phyloP scores from a whole-genome alignment of 768 basidiomycete genomes.

The Mycena alexandri region DNA sequence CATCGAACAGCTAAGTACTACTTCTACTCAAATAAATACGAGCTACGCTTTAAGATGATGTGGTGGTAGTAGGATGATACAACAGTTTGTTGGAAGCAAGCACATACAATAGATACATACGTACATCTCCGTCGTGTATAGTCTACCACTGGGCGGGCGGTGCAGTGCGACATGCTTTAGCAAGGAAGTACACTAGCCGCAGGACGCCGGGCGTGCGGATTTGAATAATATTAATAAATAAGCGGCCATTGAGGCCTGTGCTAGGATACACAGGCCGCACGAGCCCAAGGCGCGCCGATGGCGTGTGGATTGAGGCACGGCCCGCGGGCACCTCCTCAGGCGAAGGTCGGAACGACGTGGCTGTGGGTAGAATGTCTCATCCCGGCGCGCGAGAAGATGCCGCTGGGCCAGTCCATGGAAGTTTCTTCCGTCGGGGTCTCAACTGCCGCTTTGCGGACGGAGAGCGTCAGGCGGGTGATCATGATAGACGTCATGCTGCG shows the following conservation, averaged over 20 bases:
- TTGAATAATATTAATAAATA: too few species aligned
- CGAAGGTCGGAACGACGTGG: not conserved
- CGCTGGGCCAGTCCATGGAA: constrained; percentile 26
- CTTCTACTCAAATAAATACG: constrained; percentile 10
- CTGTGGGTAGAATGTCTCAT: not conserved
- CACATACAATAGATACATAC: too few species aligned
- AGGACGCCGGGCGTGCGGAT: too few species aligned
- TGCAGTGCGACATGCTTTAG: too few species aligned
- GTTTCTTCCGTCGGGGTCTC: not conserved
- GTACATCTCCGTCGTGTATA: too few species aligned
- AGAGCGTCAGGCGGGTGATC: constrained; percentile 47
- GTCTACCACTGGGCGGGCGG: too few species aligned
- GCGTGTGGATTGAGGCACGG: too few species aligned
- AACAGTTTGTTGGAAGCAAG: constrained; percentile 1
- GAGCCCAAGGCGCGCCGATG: too few species aligned
- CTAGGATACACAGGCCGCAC: too few species aligned
- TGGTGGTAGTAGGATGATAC: not conserved
- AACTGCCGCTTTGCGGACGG: constrained; percentile 36
- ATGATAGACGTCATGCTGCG: constrained; percentile 46
- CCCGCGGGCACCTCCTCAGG: not conserved
- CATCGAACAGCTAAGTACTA: not conserved
- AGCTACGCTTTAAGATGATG: not conserved
- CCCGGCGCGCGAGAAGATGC: not conserved
- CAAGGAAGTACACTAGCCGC: too few species aligned
- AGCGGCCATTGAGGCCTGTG: not conserved